Conservation (phyloP, 176 grass and related monocot species). For the barley (Hordeum vulgare) region DNA sequence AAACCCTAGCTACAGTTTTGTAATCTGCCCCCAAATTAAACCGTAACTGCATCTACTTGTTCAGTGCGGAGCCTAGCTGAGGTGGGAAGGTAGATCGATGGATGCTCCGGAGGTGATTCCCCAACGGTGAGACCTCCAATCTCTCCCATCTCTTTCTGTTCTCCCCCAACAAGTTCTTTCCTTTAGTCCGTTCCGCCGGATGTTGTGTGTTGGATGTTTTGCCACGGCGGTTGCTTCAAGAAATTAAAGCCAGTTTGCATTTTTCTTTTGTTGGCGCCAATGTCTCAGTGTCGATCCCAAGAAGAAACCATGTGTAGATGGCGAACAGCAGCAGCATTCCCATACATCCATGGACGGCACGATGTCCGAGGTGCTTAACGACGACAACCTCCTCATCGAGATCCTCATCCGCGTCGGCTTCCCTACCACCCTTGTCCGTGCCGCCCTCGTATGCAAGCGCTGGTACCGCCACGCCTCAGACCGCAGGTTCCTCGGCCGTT, state of each 20-base stretch:
- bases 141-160: background rate
- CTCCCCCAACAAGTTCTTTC: background rate
- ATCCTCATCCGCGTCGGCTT: background rate
- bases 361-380: background rate
- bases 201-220: background rate
- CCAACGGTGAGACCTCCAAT: background rate
- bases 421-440: background rate
- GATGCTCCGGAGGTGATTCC: background rate
- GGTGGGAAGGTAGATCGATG: background rate
- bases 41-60: background rate
- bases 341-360: background rate
- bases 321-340: background rate
- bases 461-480: background rate
- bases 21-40: background rate
- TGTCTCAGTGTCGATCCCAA: background rate
- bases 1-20: background rate
- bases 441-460: background rate
- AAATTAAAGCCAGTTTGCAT: background rate
- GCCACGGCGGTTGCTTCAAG: background rate
- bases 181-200: background rate
- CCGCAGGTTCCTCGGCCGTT: background rate
- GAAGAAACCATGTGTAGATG: background rate
- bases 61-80: background rate
- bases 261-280: background rate
- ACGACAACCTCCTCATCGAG: background rate